Conservation (phyloP, 805 yeast genomes). For the Tetrapisispora taiwanensis region DNA sequence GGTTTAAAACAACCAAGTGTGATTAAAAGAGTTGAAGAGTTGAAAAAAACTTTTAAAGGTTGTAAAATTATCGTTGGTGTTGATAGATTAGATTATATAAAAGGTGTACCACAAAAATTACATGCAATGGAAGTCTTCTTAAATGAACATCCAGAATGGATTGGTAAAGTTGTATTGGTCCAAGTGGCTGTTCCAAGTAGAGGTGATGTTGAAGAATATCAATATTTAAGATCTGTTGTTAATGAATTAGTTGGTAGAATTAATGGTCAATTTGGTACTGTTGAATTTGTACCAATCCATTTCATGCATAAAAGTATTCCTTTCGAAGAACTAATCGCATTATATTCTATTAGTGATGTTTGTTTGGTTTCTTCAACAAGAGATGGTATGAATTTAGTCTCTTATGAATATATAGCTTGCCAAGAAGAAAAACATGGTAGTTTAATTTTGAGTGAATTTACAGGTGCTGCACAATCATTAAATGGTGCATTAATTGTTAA, state of each 20-base stretch:
- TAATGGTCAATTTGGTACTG: slow-evolving; percentile 92
- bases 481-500: slow-evolving; percentile 91
- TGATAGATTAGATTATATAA: slow-evolving; percentile 90
- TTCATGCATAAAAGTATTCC: slow-evolving; percentile 88
- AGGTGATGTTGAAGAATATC: slow-evolving; percentile 97
- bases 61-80: slow-evolving; percentile 90
- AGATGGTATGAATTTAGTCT: slow-evolving; percentile 97
- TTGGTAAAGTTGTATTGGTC: slow-evolving; percentile 88
- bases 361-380: slow-evolving; percentile 90
- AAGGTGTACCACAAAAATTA: slow-evolving; percentile 95
- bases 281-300: slow-evolving; percentile 95
- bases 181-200: slow-evolving; percentile 97
- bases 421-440: slow-evolving; percentile 81
- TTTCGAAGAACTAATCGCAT: slow-evolving; percentile 82
- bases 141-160: slow-evolving; percentile 94
- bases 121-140: slow-evolving; percentile 93
- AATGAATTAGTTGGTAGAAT: slow-evolving; percentile 94
- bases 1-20: slow-evolving; percentile 63
- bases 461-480: slow-evolving; percentile 98
- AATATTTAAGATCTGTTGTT: slow-evolving; percentile 82
- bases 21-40: slow-evolving; percentile 49
- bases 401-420: slow-evolving; percentile 94
- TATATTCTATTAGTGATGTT: slow-evolving; percentile 78
- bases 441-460: slow-evolving; percentile 82
- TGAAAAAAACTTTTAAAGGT: slow-evolving; percentile 59